Percentiles rank a stretch among this genome's conserved stretches.
phyloP scores from a whole-genome alignment of 139 green algal genomes.

The Chlamydomonas applanata region DNA sequence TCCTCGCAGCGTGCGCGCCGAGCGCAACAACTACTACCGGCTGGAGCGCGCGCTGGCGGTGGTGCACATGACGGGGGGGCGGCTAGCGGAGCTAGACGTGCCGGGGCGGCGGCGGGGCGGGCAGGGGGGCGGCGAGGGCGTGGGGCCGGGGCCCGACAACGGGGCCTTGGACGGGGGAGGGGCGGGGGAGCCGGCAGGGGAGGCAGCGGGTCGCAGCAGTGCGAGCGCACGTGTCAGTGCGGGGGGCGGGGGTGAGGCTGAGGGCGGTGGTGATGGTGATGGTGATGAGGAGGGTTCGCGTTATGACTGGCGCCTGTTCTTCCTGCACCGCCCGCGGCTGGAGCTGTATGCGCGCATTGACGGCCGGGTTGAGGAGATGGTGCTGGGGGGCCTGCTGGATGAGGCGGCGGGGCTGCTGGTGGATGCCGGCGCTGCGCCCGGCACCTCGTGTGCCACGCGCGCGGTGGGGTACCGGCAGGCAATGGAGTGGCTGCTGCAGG shows the following conservation, averaged over 20 bases:
- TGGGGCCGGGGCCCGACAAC: neutral
- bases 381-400: conserved; percentile 52
- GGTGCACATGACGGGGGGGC: conserved; percentile 54
- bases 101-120: neutral
- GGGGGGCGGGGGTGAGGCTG: neutral
- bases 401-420: conserved; percentile 60
- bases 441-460: conserved; percentile 56
- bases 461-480: conserved; percentile 72
- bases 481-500: conserved; percentile 42
- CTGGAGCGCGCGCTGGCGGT: conserved; percentile 78
- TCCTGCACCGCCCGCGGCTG: conserved; percentile 68
- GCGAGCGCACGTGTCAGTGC: neutral
- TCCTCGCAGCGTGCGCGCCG: conserved; percentile 49
- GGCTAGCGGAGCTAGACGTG: conserved; percentile 29
- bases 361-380: conserved; percentile 77
- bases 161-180: neutral
- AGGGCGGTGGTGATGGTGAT: too few species aligned
- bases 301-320: conserved; percentile 64
- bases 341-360: conserved; percentile 78
- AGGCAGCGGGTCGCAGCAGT: neutral
- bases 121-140: conserved; percentile 31
- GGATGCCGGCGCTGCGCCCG: conserved; percentile 45
- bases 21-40: conserved; percentile 92
- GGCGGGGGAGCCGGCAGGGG: neutral
- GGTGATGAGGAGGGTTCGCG: too few species aligned